Conservation (phyloP, 1,139 yeast genomes). For the Kodamaea suecica region DNA sequence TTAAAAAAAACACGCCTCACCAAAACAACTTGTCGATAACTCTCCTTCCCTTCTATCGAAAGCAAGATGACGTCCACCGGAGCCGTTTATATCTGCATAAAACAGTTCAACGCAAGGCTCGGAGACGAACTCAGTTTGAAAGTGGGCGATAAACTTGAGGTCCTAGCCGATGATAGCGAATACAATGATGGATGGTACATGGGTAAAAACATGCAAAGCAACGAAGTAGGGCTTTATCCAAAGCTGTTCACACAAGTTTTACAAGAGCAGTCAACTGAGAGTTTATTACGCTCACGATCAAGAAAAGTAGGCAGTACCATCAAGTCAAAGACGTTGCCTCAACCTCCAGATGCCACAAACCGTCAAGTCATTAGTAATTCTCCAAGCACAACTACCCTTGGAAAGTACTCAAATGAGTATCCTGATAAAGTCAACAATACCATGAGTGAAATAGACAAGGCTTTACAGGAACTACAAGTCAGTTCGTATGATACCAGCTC, state of each 20-base stretch:
- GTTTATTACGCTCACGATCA: slow-evolving; percentile 55
- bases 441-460: slow-evolving; percentile 79
- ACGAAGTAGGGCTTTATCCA: slow-evolving; percentile 84
- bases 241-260: slow-evolving; percentile 68
- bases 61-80: slow-evolving; percentile 13
- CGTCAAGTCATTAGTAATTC: background rate
- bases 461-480: slow-evolving; percentile 65
- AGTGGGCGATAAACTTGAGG: slow-evolving; percentile 84
- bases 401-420: slow-evolving; percentile 2
- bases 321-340: slow-evolving; percentile 6
- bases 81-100: slow-evolving; percentile 56
- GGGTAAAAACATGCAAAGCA: slow-evolving; percentile 74
- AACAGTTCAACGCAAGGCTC: slow-evolving; percentile 79
- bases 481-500: slow-evolving; percentile 17
- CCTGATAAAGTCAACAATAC: slow-evolving; percentile 48
- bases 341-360: slow-evolving; percentile 9
- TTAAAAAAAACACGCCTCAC: background rate
- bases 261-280: slow-evolving; percentile 16
- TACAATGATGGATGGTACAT: slow-evolving; percentile 97
- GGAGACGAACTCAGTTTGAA: slow-evolving; percentile 83
- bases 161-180: slow-evolving; percentile 87
- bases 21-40: too few species aligned
- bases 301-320: slow-evolving; percentile 42
- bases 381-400: background rate
- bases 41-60: too few species aligned